Conservation (phyloP, 2,329 filamentous ascomycete species). For the Fusarium sp. region DNA sequence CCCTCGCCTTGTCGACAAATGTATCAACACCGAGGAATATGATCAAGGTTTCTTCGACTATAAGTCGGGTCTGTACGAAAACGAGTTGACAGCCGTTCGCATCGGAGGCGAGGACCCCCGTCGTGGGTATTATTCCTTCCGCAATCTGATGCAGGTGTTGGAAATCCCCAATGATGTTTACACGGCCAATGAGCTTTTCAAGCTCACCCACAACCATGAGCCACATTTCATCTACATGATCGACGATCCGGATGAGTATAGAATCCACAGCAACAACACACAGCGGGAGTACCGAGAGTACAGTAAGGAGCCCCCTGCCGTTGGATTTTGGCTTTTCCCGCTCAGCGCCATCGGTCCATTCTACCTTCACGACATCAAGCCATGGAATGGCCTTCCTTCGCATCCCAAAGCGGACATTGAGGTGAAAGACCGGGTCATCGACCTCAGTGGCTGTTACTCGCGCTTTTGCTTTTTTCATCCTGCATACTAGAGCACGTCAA, state of each 20-base stretch:
- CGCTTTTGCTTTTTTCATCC: neutral
- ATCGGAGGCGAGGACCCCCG: neutral
- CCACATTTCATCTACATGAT: neutral
- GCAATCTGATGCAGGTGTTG: neutral
- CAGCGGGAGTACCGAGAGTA: neutral
- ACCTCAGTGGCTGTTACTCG: neutral
- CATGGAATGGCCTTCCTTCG: neutral
- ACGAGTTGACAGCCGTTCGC: neutral
- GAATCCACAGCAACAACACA: neutral
- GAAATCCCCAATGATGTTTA: neutral
- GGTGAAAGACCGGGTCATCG: neutral
- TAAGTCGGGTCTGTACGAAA: neutral
- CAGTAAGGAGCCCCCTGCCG: neutral
- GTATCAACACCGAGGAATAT: neutral
- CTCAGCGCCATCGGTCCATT: neutral
- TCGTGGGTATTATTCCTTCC: neutral
- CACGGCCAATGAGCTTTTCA: neutral
- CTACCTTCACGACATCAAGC: neutral
- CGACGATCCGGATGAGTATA: neutral
- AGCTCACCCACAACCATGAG: neutral
- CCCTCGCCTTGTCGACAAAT: accelerated
- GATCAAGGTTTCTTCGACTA: neutral
- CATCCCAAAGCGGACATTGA: neutral
- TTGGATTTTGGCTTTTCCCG: neutral
- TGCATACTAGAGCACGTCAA: neutral